Evolutionary conservation across 352 stramenopile species (phyloP).

Genomic region (Pythium phragmiticola): DNA sequence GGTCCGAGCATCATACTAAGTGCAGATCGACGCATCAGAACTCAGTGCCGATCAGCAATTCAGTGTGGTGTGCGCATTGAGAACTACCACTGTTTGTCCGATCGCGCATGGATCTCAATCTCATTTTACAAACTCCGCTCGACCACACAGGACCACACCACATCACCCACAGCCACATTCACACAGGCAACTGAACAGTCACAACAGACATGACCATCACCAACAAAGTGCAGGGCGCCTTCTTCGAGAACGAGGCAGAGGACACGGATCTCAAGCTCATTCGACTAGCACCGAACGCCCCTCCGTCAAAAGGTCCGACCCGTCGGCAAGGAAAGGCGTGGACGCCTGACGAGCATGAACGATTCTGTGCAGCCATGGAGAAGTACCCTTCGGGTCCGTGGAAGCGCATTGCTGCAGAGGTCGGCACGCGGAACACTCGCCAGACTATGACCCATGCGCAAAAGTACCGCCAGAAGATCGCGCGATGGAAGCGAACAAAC

Average conservation of each 20-base stretch:
- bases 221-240: conserved; percentile 10
- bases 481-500: conserved; percentile 25
- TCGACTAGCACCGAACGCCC: conserved; percentile 9
- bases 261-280: conserved; percentile 6
- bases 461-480: conserved; percentile 86
- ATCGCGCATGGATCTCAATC: too few species aligned
- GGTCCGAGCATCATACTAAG: too few species aligned
- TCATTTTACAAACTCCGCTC: too few species aligned
- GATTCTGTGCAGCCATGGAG: conserved; percentile 56
- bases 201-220: conserved; percentile 1
- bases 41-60: too few species aligned
- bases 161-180: too few species aligned
- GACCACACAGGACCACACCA: too few species aligned
- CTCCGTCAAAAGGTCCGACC: conserved; percentile 8
- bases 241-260: conserved; percentile 10
- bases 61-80: too few species aligned
- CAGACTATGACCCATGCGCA: conserved; percentile 92
- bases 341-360: conserved; percentile 42
- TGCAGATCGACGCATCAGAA: too few species aligned
- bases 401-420: conserved; percentile 57
- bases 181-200: too few species aligned
- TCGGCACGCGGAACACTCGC: conserved; percentile 83
- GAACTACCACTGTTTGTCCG: too few species aligned
- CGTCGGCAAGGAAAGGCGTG: conserved; percentile 8
- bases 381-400: conserved; percentile 61